Evolutionary conservation across 148 eudicot genomes (phyloP), one percentile per base, ranked within the genome.

Genomic region (Chenopodium formosanum): DNA sequence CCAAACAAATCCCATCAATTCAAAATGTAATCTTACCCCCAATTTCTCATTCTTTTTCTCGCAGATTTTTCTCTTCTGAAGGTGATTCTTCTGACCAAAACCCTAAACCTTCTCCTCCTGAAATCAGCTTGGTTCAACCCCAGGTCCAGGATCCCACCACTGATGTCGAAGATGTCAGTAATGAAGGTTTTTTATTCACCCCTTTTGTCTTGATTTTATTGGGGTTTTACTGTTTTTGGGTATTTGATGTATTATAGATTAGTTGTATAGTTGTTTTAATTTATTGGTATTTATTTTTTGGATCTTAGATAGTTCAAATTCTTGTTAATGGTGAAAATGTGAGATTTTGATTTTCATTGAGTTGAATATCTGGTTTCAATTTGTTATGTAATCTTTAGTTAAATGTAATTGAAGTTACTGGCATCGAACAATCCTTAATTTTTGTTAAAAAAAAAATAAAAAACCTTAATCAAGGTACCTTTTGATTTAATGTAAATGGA

Each of bases 91-190:
- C 88, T 19, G 76, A 81, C 74, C 76, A 63, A 81, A 84, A 83
- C 80, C 85, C 84, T 62, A 81, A 79, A 66, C 75, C 85, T 22
- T 23, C 88, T 58, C 20, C 73, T 75, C 52, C 82, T 58, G 85
- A 82, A 48, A 53, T 75, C 69, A 79, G 25, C 80, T 79, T 84
- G 86, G 78, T 52, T 0, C 25, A 77, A 27, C 19, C 83, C 64
- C 78, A 86, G 83, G 75, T 56, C 19, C 83, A 82, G 40, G 75
- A 89, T 48, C 63, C 78, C 14, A 50, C 73, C 64, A 31, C 46
- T 60, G 80, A 74, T n/a, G 83, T 91, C n/a, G 82, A 82, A 53
- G 97, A 92, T 52, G 86, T 92, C 67, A 83, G 74, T 78, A 93
- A 85, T 73, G 63, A 86, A 88, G 94, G 97, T 93, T 53, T 1